Percentiles rank a stretch among this genome's conserved stretches.
Conservation (phyloP, 345 rosid species). For the Gynandropsis gynandra region DNA sequence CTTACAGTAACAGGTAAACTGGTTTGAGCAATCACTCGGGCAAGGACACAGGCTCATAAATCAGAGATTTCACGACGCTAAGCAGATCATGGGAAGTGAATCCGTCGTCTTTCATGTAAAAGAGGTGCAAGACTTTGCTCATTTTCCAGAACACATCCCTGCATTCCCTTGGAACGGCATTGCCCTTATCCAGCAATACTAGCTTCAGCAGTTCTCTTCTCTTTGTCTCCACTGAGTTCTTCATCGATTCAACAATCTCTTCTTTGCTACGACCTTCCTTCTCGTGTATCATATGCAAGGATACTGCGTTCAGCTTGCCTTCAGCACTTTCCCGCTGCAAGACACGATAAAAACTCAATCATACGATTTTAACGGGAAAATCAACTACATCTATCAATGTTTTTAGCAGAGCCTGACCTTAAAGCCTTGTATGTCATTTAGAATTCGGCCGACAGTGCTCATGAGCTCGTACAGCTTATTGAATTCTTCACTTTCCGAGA, state of each 20-base stretch:
- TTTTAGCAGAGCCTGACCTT: constrained; percentile 32
- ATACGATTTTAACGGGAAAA: not conserved
- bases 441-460: constrained; percentile 83
- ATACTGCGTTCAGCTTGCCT: constrained; percentile 69
- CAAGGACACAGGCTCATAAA: constrained; percentile 38
- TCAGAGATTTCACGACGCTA: constrained; percentile 39
- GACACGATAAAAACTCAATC: not conserved
- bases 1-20: not conserved
- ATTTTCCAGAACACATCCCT: constrained; percentile 72
- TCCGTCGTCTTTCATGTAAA: constrained; percentile 73
- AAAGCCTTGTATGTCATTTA: constrained; percentile 65
- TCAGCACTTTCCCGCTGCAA: constrained; percentile 61
- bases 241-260: constrained; percentile 33
- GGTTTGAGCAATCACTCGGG: constrained; percentile 14
- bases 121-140: constrained; percentile 58
- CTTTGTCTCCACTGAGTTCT: constrained; percentile 22
- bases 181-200: constrained; percentile 47
- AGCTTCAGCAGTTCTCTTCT: constrained; percentile 44
- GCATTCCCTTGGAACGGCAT: constrained; percentile 59
- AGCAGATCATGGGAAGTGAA: constrained; percentile 50
- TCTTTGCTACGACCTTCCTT: constrained; percentile 26
- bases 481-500: constrained; percentile 32
- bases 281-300: constrained; percentile 44
- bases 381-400: not conserved
- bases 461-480: constrained; percentile 40